Evolutionary conservation across 2,329 filamentous ascomycete species (phyloP).

Genomic region (Neurospora sp.): DNA sequence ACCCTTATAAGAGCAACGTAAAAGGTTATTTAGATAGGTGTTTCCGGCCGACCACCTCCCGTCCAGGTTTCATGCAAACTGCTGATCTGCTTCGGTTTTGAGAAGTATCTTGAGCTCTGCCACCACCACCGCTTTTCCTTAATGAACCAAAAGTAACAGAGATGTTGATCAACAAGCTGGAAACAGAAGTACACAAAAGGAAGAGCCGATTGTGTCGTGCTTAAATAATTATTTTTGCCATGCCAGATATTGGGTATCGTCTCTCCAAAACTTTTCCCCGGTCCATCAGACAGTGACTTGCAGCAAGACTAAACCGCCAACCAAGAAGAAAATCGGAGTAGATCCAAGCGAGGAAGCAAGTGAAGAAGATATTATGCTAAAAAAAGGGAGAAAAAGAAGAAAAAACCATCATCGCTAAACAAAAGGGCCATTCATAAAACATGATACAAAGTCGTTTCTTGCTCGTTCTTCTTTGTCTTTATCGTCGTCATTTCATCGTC

Average conservation of each 20-base stretch:
- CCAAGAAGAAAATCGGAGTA: constrained; percentile 6
- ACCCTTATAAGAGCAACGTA: not conserved
- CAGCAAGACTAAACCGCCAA: constrained; percentile 8
- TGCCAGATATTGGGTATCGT: constrained; percentile 26
- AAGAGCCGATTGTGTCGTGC: not conserved
- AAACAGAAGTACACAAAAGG: not conserved
- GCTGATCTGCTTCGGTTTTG: not conserved
- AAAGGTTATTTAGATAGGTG: not conserved
- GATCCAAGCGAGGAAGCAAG: constrained; percentile 4
- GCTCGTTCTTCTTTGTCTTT: constrained; percentile 7
- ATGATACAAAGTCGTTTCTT: constrained; percentile 1
- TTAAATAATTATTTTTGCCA: constrained; percentile 7
- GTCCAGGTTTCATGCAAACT: not conserved
- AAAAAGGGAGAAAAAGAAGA: constrained; percentile 17
- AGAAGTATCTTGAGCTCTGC: not conserved
- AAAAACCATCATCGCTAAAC: constrained; percentile 12
- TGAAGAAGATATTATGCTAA: constrained; percentile 12
- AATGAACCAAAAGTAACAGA: not conserved
- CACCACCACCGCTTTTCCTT: not conserved
- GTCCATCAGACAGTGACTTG: constrained; percentile 5
- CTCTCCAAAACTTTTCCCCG: constrained; percentile 6
- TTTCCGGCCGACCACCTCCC: not conserved
- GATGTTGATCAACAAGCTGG: not conserved
- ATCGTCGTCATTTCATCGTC: constrained; percentile 5
- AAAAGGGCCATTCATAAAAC: constrained; percentile 9